Evolutionary conservation across 2,329 filamentous ascomycete species (phyloP).

Genomic region (Trichophyton benhamiae): DNA sequence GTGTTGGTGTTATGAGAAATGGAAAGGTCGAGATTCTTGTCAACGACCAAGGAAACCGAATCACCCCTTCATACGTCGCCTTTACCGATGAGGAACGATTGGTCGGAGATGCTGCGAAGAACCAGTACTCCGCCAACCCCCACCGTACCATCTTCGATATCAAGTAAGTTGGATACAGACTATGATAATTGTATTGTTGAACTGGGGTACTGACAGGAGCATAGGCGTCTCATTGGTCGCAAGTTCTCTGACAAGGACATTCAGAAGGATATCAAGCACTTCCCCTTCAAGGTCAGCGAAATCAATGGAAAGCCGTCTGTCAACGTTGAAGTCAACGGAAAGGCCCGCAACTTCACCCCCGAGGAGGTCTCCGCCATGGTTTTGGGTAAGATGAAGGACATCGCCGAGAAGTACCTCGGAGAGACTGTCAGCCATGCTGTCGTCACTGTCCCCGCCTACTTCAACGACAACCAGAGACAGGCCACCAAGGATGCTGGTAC

Average conservation of each 20-base stretch:
- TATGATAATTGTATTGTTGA: background rate
- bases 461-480: slow-evolving; percentile 96
- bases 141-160: slow-evolving; percentile 65
- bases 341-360: slow-evolving; percentile 51
- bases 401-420: slow-evolving; percentile 50
- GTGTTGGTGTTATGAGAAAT: slow-evolving; percentile 91
- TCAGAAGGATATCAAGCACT: slow-evolving; percentile 92
- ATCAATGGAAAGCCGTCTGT: slow-evolving; percentile 85
- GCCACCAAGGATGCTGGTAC: slow-evolving; percentile 89
- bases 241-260: slow-evolving; percentile 76
- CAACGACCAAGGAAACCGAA: slow-evolving; percentile 95
- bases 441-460: slow-evolving; percentile 92
- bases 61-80: slow-evolving; percentile 87
- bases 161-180: slow-evolving; percentile 50
- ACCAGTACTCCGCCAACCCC: slow-evolving; percentile 76
- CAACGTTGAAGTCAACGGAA: slow-evolving; percentile 49
- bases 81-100: slow-evolving; percentile 95
- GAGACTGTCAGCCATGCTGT: slow-evolving; percentile 53
- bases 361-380: slow-evolving; percentile 58
- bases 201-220: slow-evolving; percentile 2
- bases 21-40: slow-evolving; percentile 91
- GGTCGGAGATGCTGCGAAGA: slow-evolving; percentile 95
- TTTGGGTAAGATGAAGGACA: slow-evolving; percentile 55
- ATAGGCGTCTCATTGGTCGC: slow-evolving; percentile 69
- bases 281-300: slow-evolving; percentile 87